Evolutionary conservation across 2,329 filamentous ascomycete species (phyloP), one percentile per base, ranked within the genome.

Genomic region (Chaetomiaceae sp.): DNA sequence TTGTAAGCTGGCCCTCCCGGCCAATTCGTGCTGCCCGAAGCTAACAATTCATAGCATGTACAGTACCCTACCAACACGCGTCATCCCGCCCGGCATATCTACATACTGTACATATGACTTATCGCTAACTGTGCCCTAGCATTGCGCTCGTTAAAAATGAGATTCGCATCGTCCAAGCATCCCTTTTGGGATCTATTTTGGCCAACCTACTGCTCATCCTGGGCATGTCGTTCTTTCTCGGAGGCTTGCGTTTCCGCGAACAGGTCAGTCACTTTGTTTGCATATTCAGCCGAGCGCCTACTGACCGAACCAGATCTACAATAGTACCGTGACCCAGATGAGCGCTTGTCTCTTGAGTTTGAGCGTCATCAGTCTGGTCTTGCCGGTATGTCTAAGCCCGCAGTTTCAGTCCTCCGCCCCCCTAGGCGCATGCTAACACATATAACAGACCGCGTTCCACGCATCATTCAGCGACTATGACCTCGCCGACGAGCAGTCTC

Each of bases 321-420:
- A 96, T 72, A 94, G 85, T 71, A 96, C 89, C 20, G 89, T 96
- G 54, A 96, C 90, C 1, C 90, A 96, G 68, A 96, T 96, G 89
- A 96, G 90, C 67, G 91, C 91, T 47, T 95, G 90, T 72, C 77
- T 96, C 62, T 80, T 96, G 61, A 95, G 89, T 75, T 71, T 96
- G 69, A 91, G 88, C 65, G 91, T 95, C 56, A 91, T 89, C 71
- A 96, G 90, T 74, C 76, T 96, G 20, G 79, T 96, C 23, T 73
- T 96, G 11, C 90, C 91, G 1, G 86, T 87, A 71, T 62, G 81
- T 71, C 10, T 2, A 34, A 5, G 10, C n/a, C n/a, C n/a, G n/a
- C n/a, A n/a, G n/a, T n/a, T n/a, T n/a, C n/a, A n/a, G n/a, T n/a
- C n/a, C n/a, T n/a, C n/a, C n/a, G 1, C 4, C n/a, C 20, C 34